Evolutionary conservation across 163 green algal genomes (phyloP).

Genomic region (Volvox carteri): DNA sequence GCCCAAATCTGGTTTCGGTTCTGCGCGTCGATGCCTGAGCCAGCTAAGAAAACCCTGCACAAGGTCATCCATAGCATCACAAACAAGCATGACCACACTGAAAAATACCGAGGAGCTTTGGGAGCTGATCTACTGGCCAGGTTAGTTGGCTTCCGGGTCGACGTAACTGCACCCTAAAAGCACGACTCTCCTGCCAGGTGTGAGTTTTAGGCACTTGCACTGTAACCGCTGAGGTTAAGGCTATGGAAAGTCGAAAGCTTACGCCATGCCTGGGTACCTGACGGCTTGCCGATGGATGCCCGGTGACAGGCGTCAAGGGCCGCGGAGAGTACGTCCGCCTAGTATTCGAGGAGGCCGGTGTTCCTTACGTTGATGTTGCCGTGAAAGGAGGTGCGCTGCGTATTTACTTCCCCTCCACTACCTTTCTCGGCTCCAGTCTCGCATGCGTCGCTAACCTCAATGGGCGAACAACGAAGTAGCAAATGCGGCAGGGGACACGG

Average conservation of each 20-base stretch:
- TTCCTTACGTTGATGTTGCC: slow-evolving; percentile 57
- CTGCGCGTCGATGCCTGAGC: background rate
- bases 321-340: slow-evolving; percentile 69
- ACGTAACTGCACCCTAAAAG: too few relatives aligned
- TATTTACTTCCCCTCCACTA: background rate
- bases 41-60: background rate
- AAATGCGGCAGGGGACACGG: too few relatives aligned
- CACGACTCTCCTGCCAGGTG: too few relatives aligned
- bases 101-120: background rate
- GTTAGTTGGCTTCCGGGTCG: slow-evolving; percentile 5
- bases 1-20: slow-evolving; percentile 19
- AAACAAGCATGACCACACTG: background rate
- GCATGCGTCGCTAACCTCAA: too few relatives aligned
- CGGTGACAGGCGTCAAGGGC: slow-evolving; percentile 66
- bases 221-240: too few relatives aligned
- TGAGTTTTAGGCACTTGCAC: too few relatives aligned
- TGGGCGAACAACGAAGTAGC: too few relatives aligned
- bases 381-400: background rate
- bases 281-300: background rate
- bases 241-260: too few relatives aligned
- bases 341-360: slow-evolving; percentile 65
- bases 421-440: too few relatives aligned
- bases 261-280: too few relatives aligned
- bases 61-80: too few relatives aligned
- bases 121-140: slow-evolving; percentile 47